Percentiles rank a stretch among this genome's conserved stretches.
phyloP scores from a whole-genome alignment of 2,329 filamentous ascomycete genomes.

The Lachnellula arida region DNA sequence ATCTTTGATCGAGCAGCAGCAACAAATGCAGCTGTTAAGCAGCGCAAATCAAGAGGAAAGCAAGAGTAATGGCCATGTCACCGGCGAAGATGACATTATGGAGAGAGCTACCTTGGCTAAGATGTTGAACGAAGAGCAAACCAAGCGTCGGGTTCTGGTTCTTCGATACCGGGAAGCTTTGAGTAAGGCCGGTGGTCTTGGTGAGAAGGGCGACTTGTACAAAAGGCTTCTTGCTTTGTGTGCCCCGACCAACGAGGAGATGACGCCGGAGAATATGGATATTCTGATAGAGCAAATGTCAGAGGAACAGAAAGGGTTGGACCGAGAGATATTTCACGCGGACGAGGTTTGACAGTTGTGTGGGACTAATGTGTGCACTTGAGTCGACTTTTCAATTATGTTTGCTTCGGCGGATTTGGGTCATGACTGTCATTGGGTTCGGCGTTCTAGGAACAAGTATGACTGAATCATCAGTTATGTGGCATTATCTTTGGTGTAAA shows the following conservation, averaged over 20 bases:
- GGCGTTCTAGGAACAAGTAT: neutral
- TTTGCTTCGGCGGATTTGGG: neutral
- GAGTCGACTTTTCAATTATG: neutral
- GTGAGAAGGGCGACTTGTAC: slow-evolving; percentile 71
- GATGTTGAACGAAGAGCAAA: slow-evolving; percentile 53
- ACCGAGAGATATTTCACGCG: neutral
- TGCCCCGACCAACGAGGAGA: neutral
- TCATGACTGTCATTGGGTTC: neutral
- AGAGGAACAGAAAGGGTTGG: neutral
- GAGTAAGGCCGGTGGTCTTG: slow-evolving; percentile 59
- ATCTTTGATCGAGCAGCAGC: slow-evolving; percentile 41
- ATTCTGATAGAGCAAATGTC: neutral
- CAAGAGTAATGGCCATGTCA: slow-evolving; percentile 44
- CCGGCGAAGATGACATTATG: slow-evolving; percentile 44
- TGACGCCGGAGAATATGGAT: neutral
- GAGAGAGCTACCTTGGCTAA: slow-evolving; percentile 54
- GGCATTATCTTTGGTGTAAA: neutral
- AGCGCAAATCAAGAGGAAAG: slow-evolving; percentile 42
- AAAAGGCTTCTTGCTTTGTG: neutral
- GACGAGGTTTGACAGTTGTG: neutral
- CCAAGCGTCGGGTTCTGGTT: slow-evolving; percentile 48
- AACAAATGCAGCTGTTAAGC: slow-evolving; percentile 36
- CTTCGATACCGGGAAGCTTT: slow-evolving; percentile 64
- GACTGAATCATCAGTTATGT: neutral
- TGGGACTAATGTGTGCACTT: neutral